Conservation (phyloP, 2,329 filamentous ascomycete genomes). For the Cyphellophora europaea region DNA sequence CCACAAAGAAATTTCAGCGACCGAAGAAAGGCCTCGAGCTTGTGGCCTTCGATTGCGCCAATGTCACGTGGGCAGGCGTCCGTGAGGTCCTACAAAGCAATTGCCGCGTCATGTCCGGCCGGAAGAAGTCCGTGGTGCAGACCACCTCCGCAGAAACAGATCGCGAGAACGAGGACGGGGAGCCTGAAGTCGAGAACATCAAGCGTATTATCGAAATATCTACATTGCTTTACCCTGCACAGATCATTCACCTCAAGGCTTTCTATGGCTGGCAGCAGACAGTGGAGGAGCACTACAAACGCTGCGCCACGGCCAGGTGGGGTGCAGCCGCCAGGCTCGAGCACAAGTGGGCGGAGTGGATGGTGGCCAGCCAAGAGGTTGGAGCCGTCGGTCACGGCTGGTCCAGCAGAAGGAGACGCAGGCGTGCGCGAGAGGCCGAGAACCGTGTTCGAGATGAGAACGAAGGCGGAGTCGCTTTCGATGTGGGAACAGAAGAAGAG, state of each 20-base stretch:
- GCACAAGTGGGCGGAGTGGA: constrained; percentile 86
- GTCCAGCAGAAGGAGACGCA: constrained; percentile 57
- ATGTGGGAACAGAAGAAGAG: constrained; percentile 19
- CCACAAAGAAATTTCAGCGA: constrained; percentile 27
- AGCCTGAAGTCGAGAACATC: constrained; percentile 11
- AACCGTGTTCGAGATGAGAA: constrained; percentile 73
- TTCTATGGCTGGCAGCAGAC: constrained; percentile 95
- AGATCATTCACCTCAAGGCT: constrained; percentile 81
- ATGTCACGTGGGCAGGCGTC: constrained; percentile 86
- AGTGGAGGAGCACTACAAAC: constrained; percentile 84
- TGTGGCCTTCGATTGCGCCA: constrained; percentile 82
- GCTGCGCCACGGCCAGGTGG: constrained; percentile 69
- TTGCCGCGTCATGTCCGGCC: constrained; percentile 49
- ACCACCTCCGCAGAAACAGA: constrained; percentile 2
- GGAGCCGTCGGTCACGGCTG: constrained; percentile 50
- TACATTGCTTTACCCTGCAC: constrained; percentile 54
- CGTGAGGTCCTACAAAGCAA: constrained; percentile 81
- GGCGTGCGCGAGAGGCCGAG: constrained; percentile 73
- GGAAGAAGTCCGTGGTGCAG: constrained; percentile 15
- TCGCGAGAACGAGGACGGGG: constrained; percentile 3
- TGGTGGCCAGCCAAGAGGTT: constrained; percentile 84
- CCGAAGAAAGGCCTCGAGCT: constrained; percentile 60
- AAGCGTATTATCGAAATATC: constrained; percentile 15
- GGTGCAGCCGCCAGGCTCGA: constrained; percentile 68
- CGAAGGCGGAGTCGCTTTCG: constrained; percentile 43